phyloP scores from a whole-genome alignment of 768 basidiomycete species.

The Solioccasus polychromus region DNA sequence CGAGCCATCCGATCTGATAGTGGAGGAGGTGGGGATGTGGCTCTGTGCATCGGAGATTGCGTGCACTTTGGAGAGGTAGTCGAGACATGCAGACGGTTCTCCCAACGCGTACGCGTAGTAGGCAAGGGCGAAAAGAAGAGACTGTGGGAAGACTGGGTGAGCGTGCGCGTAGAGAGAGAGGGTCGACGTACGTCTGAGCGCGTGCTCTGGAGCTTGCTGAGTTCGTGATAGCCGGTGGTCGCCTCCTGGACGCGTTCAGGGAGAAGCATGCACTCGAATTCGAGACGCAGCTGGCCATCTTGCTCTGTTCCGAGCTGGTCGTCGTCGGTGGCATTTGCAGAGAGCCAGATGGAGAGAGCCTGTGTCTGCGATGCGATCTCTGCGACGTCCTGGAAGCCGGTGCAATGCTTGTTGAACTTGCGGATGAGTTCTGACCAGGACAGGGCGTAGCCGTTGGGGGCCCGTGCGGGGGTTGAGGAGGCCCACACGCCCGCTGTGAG shows the following conservation, averaged over 20 bases:
- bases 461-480: conserved; percentile 55
- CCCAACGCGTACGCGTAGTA: conserved; percentile 81
- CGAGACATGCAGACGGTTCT: conserved; percentile 59
- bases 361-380: conserved; percentile 70
- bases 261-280: conserved; percentile 54
- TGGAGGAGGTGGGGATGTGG: conserved; percentile 46
- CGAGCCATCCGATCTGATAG: conserved; percentile 40
- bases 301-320: conserved; percentile 53
- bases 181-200: conserved; percentile 56
- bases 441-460: conserved; percentile 48
- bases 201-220: conserved; percentile 48
- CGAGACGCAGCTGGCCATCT: conserved; percentile 34
- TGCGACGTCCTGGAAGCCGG: conserved; percentile 54
- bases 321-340: conserved; percentile 47
- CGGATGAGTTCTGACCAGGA: conserved; percentile 78
- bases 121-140: conserved; percentile 64
- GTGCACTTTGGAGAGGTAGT: conserved; percentile 53
- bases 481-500: conserved; percentile 78
- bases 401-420: conserved; percentile 85
- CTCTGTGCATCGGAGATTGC: conserved; percentile 52
- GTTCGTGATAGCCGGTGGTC: conserved; percentile 45
- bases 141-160: conserved; percentile 40
- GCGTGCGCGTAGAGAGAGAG: background rate
- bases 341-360: conserved; percentile 55
- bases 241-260: conserved; percentile 61